Percentiles rank a stretch among this genome's conserved stretches.
Evolutionary conservation across 1,139 yeast genomes (phyloP).

Genomic region (Torulaspora globosa): DNA sequence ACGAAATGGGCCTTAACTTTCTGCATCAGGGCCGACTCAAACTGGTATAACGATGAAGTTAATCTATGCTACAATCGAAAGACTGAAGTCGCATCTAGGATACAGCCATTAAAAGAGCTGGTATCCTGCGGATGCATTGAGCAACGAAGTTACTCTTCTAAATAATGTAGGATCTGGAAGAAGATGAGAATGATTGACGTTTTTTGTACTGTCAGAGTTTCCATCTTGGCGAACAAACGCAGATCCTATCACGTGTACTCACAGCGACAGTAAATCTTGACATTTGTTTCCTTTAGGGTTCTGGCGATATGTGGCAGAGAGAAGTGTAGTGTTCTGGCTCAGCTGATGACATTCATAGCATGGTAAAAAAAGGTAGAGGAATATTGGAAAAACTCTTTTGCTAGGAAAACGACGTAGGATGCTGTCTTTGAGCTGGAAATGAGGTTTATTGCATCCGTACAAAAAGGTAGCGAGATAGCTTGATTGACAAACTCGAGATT

Average conservation of each 20-base stretch:
- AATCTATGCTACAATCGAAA: slow-evolving; percentile 18
- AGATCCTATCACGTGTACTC: background rate
- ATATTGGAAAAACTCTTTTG: too few relatives aligned
- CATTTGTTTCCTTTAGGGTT: background rate
- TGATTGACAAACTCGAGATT: too few relatives aligned
- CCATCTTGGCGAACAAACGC: background rate
- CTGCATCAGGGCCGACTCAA: slow-evolving; percentile 15
- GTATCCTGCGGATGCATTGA: slow-evolving; percentile 11
- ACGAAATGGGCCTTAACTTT: background rate
- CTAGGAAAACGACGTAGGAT: too few relatives aligned
- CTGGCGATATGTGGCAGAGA: too few relatives aligned
- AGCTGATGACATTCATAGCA: too few relatives aligned
- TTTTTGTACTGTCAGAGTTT: background rate
- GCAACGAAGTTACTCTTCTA: slow-evolving; percentile 13
- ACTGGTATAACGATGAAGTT: slow-evolving; percentile 14
- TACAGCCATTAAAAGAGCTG: slow-evolving; percentile 5
- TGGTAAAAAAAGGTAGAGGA: too few relatives aligned
- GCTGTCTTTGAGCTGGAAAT: too few relatives aligned
- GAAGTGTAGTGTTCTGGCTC: too few relatives aligned
- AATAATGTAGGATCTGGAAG: too few relatives aligned
- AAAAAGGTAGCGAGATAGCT: too few relatives aligned
- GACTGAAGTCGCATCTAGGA: slow-evolving; percentile 7
- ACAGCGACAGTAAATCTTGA: background rate
- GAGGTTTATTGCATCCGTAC: too few relatives aligned
- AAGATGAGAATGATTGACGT: background rate